Evolutionary conservation across 208 protist genomes (phyloP), one percentile per base, ranked within the genome.

Genomic region (Polymyxa betae): DNA sequence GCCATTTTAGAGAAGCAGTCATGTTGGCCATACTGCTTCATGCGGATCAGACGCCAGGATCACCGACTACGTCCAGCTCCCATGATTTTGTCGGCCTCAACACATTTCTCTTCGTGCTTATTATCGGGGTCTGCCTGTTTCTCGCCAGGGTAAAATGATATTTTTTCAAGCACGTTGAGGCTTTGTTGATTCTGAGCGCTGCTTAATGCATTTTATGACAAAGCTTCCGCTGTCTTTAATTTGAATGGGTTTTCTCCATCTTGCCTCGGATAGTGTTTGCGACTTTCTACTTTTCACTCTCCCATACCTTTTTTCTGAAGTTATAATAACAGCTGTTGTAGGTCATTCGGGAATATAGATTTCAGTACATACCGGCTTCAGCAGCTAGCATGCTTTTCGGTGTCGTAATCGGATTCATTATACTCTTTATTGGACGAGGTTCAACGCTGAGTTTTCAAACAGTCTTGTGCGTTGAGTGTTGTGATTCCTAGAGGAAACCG

Each of bases 301-400:
- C n/a, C n/a, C n/a, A n/a, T n/a, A n/a, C n/a, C n/a, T n/a, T n/a
- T n/a, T n/a, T n/a, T n/a, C n/a, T n/a, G n/a, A n/a, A n/a, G n/a
- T n/a, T n/a, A n/a, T n/a, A n/a, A n/a, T n/a, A n/a, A n/a, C n/a
- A n/a, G 77, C 44, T 88, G 5, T 20, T n/a, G 5, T 20, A 46
- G 44, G 38, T 77, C 5, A 77, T 89, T 40, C 88, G 89, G 64
- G 54, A 88, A 78, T 90, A 90, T 43, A 91, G 91, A 38, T 10
- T 91, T 16, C 24, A 41, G 5, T 90, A 91, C 38, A 29, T 91
- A 38, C 90, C 90, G 24, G 66, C 66, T 16, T 91, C 90, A 12
- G 90, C 87, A 44, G 90, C 90, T 41, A 54, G 43, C 77, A 90
- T 91, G 32, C 1, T 91, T 16, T 41, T 91, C 38, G 90, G 90